A percentile compares a stretch with the other conserved stretches of the same genome.
Evolutionary conservation across 441 rosid species (phyloP).

Genomic region (Adansonia grandidieri): DNA sequence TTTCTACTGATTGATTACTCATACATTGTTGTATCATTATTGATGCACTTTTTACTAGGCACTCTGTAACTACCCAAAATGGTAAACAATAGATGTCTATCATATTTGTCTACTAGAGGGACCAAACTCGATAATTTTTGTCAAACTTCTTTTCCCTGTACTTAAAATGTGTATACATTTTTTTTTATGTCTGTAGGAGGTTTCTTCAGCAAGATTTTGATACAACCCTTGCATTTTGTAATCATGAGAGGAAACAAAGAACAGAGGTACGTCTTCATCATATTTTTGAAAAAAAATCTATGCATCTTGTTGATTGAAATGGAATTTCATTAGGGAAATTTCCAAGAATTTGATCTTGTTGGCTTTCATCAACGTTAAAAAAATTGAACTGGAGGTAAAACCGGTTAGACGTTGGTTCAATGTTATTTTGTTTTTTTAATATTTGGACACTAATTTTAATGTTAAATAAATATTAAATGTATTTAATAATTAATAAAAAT

Average conservation of each 20-base stretch:
- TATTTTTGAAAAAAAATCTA: background rate
- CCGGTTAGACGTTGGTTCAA: no score
- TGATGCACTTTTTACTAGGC: background rate
- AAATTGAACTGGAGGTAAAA: no score
- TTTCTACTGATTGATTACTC: background rate
- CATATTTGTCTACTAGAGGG: background rate
- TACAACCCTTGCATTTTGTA: slow-evolving; percentile 79
- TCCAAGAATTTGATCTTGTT: background rate
- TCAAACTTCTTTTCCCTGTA: background rate
- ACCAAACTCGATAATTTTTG: background rate
- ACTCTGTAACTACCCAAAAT: background rate
- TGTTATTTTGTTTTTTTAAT: no score
- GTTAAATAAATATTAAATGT: no score
- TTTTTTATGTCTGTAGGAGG: slow-evolving; percentile 54
- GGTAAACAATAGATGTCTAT: background rate
- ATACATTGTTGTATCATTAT: background rate
- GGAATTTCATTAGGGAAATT: slow-evolving; percentile 6
- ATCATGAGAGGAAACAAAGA: slow-evolving; percentile 93
- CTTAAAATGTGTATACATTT: slow-evolving; percentile 18
- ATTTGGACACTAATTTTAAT: no score
- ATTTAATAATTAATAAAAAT: no score
- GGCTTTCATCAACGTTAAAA: background rate
- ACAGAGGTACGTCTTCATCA: slow-evolving; percentile 62
- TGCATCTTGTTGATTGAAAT: background rate
- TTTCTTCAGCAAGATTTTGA: slow-evolving; percentile 90